Conservation (phyloP, 2,329 filamentous ascomycete genomes). For the Penicillium fuscoglaucum region DNA sequence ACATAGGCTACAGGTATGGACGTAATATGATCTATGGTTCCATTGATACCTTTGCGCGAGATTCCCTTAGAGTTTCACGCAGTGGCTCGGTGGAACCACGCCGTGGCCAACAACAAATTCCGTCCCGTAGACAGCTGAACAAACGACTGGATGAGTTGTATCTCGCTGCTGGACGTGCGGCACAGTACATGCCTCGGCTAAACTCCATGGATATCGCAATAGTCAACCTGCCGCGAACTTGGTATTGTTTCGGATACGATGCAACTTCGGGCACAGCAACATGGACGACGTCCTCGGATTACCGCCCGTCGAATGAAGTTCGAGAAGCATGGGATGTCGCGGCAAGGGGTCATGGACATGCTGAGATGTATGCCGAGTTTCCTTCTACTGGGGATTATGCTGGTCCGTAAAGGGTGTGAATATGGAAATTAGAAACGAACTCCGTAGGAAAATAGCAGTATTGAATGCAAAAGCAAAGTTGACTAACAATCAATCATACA, state of each 20-base stretch:
- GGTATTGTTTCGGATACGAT: neutral
- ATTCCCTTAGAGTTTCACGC: neutral
- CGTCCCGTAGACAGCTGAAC: too few species aligned
- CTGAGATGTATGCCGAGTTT: neutral
- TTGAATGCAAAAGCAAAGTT: neutral
- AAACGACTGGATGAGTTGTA: neutral
- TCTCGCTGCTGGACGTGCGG: neutral
- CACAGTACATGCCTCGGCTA: neutral
- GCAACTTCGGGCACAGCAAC: neutral
- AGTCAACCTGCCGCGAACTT: too few species aligned
- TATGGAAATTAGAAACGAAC: accelerated
- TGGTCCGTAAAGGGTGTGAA: neutral
- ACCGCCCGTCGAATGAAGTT: neutral
- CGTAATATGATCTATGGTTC: too few species aligned
- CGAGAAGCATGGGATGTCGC: neutral
- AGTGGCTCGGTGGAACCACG: accelerated
- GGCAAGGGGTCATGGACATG: neutral
- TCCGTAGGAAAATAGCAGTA: neutral
- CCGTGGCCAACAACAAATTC: neutral
- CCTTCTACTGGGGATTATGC: neutral
- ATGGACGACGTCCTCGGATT: neutral
- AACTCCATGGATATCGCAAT: neutral
- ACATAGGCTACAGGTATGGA: neutral
- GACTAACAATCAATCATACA: neutral
- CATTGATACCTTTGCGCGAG: too few species aligned